Conservation (phyloP, 2,329 filamentous ascomycete species). For the Cercospora beticola region DNA sequence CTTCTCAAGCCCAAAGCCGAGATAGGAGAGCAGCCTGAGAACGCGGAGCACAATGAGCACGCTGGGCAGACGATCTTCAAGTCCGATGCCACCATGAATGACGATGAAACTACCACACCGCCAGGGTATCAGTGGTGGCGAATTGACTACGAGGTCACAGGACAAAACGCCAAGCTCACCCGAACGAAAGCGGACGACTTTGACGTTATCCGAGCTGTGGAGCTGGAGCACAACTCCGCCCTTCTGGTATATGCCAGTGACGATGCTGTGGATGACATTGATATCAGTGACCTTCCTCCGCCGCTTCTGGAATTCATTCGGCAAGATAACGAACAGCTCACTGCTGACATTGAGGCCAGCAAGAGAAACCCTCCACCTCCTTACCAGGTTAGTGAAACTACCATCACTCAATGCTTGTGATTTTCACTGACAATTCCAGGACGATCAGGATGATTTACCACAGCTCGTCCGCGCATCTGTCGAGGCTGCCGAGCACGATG, state of each 20-base stretch:
- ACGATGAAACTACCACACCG: constrained; percentile 39
- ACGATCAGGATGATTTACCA: neutral
- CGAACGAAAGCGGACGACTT: constrained; percentile 42
- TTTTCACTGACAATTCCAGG: neutral
- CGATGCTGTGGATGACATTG: constrained; percentile 27
- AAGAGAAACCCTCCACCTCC: constrained; percentile 10
- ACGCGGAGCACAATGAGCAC: constrained; percentile 1
- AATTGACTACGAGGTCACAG: constrained; percentile 50
- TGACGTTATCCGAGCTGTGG: constrained; percentile 54
- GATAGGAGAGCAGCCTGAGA: neutral
- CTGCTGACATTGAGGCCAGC: constrained; percentile 10
- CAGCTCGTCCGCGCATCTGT: constrained; percentile 6
- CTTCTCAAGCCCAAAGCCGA: constrained; percentile 46
- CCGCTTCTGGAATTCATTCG: constrained; percentile 9
- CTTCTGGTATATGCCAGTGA: constrained; percentile 62
- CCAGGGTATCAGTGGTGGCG: constrained; percentile 56
- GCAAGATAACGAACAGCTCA: neutral
- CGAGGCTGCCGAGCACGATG: constrained; percentile 9
- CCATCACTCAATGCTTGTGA: neutral
- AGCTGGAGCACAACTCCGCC: constrained; percentile 53
- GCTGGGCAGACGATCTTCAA: neutral
- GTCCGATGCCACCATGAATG: constrained; percentile 6
- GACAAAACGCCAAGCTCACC: constrained; percentile 41
- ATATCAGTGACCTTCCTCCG: neutral
- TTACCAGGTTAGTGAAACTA: neutral